Evolutionary conservation across 768 basidiomycete species (phyloP).

Genomic region (Chiua virens): DNA sequence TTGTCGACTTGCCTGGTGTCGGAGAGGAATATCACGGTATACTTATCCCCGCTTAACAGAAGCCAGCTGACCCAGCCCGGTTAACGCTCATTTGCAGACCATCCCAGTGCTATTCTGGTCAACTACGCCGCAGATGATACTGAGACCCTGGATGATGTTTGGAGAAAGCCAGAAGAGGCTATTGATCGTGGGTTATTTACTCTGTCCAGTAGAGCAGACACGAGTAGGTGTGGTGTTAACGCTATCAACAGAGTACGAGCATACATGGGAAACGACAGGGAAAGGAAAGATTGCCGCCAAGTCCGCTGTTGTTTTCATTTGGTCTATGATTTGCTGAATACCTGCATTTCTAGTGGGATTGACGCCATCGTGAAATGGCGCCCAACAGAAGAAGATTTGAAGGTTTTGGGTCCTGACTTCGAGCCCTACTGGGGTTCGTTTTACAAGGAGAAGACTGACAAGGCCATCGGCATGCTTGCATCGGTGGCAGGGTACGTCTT

Average conservation of each 20-base stretch:
- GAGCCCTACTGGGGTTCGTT: constrained; percentile 18
- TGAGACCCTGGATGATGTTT: constrained; percentile 48
- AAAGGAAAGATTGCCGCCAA: constrained; percentile 52
- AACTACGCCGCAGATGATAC: constrained; percentile 45
- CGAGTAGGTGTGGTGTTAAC: background rate
- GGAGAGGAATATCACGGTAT: constrained; percentile 46
- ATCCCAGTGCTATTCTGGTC: constrained; percentile 19
- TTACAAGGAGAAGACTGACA: constrained; percentile 19
- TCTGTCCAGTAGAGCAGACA: background rate
- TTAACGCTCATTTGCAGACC: constrained; percentile 22
- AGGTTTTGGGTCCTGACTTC: constrained; percentile 20
- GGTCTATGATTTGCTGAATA: background rate
- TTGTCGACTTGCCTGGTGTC: constrained; percentile 41
- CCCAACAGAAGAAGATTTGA: constrained; percentile 19
- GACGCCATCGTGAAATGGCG: constrained; percentile 26
- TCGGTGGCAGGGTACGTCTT: constrained; percentile 38
- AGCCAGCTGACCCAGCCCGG: no score
- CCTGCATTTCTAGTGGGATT: constrained; percentile 1
- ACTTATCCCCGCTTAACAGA: no score
- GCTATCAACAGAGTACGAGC: constrained; percentile 22
- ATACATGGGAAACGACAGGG: constrained; percentile 36
- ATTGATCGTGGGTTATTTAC: constrained; percentile 36
- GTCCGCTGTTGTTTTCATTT: constrained; percentile 30
- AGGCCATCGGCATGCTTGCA: constrained; percentile 35
- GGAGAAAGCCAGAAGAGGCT: constrained; percentile 36